Evolutionary conservation across 345 rosid species (phyloP), one percentile per base, ranked within the genome.

Genomic region (Erodium maritimum): DNA sequence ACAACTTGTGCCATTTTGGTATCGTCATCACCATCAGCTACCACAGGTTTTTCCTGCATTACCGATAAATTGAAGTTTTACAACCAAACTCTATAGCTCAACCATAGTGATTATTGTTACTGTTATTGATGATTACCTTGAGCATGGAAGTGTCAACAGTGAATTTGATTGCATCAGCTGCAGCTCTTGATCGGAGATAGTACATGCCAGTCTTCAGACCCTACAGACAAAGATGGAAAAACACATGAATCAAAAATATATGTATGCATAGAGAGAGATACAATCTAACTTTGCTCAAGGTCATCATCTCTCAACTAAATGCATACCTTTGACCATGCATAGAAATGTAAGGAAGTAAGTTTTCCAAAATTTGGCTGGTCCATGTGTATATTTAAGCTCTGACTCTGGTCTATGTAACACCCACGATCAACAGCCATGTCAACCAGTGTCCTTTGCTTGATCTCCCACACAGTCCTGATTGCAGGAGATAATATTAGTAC

Each of bases 121-220:
- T 1, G 37, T 6, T 29, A 29, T 29, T 42, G 11, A 14, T 10
- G 51, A 24, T 73, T 80, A 91, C 98, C 62, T 81, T 75, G 7
- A 82, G 74, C 69, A 66, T 55, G 17, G 93, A 66, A 60, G 95
- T 84, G 53, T 91, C 98, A 4, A 91, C 98, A 14, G 96, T 91
- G 77, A 91, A 88, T 77, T 88, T 83, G 61, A 91, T 91, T n/a
- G 99, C 99, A 77, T 91, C 99, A 7, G 96, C 95, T 22, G 99
- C 99, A 51, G 94, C 99, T 8, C 94, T 90, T 19, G 95, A 76
- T 37, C 96, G 72, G 52, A 91, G 71, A 75, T 88, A 89, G 50
- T 91, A 91, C 99, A 91, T 91, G 50, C 96, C 94, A 0, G 94
- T 91, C 74, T 91, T 91, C 69, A 91, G 61, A 58, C 96, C 96